Base-by-base conservation (phyloP, 495 filamentous ascomycete genomes). In the Penicillium macrosclerotiorum region DNA sequence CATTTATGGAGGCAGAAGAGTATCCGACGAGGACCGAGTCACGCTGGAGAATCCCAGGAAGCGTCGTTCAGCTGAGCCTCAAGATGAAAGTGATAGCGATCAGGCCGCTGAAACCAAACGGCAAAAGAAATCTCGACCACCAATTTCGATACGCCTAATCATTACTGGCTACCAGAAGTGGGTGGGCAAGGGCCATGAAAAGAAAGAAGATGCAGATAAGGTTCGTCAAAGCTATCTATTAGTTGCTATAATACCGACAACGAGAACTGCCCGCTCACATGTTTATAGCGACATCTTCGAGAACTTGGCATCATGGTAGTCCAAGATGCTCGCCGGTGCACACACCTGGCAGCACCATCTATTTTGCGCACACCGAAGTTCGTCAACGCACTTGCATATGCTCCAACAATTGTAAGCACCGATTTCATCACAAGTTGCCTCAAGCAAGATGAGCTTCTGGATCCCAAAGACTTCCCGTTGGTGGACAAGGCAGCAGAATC, bases 341-440 rank as follows among this genome's bases (percentile, higher is more conserved):
- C 88, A 44, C 86, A 96, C 63, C 79, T 99, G 11, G 90, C 90
- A 11, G 92, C 93, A 2, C 93, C 93, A 1, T 72, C 78, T 6
- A 80, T 97, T 49, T 77, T 95, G 12, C 83, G 92, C 26, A 99
- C 93, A 0, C 80, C 85, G 45, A 99, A 99, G 55, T 99, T 99
- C 59, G 83, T 96, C 31, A 81, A 81, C 36, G 88, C 89, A 24
- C 65, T 99, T 6, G 90, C 93, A 9, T 79, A 77, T 48, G 89
- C 82, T 1, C 87, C 89, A 0, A 73, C 77, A 2, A 78, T 97
- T 25, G 69, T 96, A 27, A 80, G 77, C 30, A 84, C 83, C 0
- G 77, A 82, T n/a, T 99, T 86, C 68, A 77, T 96, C 45, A 85
- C 89, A 20, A 71, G 75, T 8, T 90, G 86, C 26, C 74, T 96